These are phyloP conservation scores for Umbelopsis sp. DNA, from an alignment of 192 early-diverging fungal genomes.

Conservation along the genomic window DNA sequence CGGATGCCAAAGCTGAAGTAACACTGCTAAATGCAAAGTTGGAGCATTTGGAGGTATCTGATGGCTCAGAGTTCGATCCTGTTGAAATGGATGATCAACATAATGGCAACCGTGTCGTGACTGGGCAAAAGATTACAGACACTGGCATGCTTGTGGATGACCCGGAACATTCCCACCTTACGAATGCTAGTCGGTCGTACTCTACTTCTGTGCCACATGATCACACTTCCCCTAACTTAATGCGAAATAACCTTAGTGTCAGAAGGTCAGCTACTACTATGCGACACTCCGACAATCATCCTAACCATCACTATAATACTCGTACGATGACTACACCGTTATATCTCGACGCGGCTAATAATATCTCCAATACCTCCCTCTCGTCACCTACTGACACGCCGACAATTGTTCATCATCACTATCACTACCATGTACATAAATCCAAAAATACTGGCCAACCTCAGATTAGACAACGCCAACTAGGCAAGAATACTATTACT, in stretches of 20 bases:
- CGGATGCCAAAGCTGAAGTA: slow-evolving; percentile 50
- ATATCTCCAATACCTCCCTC: slow-evolving; percentile 2
- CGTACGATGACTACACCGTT: neutral
- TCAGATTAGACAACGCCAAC: neutral
- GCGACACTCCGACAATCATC: neutral
- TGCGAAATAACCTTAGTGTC: neutral
- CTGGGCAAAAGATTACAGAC: neutral
- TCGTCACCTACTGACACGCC: slow-evolving; percentile 8
- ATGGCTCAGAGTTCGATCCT: slow-evolving; percentile 24
- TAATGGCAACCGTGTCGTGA: neutral
- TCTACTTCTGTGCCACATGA: neutral
- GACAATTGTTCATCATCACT: slow-evolving; percentile 36
- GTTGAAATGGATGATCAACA: neutral
- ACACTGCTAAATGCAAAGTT: slow-evolving; percentile 41
- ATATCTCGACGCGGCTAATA: neutral
- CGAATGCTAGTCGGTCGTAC: neutral
- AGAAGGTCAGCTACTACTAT: neutral
- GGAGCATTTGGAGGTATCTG: slow-evolving; percentile 43
- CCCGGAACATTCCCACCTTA: neutral
- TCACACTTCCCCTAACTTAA: neutral
- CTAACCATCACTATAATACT: neutral
- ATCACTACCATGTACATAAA: slow-evolving; percentile 35
- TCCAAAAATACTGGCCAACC: neutral
- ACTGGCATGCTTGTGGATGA: too few relatives aligned
- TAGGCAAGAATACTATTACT: neutral